Evolutionary conservation across 2,329 filamentous ascomycete species (phyloP).

Genomic region (Westerdykella ornata): DNA sequence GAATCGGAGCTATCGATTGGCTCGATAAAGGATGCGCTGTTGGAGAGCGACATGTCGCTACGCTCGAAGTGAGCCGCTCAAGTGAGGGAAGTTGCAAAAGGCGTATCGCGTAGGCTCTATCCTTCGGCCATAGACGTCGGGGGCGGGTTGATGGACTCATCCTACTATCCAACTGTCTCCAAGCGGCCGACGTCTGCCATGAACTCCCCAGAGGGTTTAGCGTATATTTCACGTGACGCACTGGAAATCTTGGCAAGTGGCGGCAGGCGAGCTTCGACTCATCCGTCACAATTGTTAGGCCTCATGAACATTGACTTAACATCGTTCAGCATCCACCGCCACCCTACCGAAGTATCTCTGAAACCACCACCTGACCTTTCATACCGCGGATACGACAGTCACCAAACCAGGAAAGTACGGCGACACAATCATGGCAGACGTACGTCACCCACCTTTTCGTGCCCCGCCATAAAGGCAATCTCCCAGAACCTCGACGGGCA

Average conservation of each 20-base stretch:
- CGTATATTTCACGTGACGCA: not conserved
- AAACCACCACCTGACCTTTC: not conserved
- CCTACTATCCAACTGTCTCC: not conserved
- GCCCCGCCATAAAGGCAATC: not conserved
- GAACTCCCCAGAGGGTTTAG: too few relatives aligned
- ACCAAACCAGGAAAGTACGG: too few relatives aligned
- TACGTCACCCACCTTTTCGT: conserved; percentile 22
- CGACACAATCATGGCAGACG: conserved; percentile 50
- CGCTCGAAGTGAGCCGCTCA: not conserved
- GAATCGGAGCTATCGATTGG: conserved; percentile 23
- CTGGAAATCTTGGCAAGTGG: not conserved
- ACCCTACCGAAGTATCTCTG: not conserved
- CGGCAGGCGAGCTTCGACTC: not conserved
- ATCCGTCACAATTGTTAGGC: not conserved
- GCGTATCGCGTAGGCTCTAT: not conserved
- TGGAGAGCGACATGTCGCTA: conserved; percentile 31
- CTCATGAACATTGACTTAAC: too few relatives aligned
- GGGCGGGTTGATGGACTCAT: not conserved
- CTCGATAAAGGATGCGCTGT: conserved; percentile 35
- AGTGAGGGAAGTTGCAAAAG: not conserved
- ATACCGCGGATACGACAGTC: too few relatives aligned
- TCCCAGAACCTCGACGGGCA: too few relatives aligned
- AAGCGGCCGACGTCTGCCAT: too few relatives aligned
- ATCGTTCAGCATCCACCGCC: not conserved
- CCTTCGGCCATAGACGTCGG: not conserved